Evolutionary conservation across 495 filamentous ascomycete genomes (phyloP), one percentile per base, ranked within the genome.

Genomic region (Sphaerosporella brunnea): DNA sequence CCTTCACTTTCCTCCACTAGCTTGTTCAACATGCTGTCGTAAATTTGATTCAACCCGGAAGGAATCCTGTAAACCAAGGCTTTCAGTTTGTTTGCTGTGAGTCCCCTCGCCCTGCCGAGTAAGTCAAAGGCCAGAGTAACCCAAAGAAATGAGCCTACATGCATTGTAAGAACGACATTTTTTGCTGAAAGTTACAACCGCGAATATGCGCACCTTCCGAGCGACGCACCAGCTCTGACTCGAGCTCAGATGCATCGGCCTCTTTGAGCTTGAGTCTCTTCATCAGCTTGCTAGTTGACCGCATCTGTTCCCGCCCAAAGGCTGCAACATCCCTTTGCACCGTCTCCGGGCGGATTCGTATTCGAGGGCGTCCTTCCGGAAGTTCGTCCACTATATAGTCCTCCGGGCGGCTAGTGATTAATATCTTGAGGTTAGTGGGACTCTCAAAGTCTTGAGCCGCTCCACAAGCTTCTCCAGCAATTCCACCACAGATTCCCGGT

Each of bases 51-150:
- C 21, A 44, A n/a, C 21, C 40, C 40, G 3, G 40, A 25, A 5
- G 40, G 40, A 44, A 44, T 19, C 26, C 15, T 26, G 18, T 25
- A 18, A 24, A 44, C 26, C 18, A 44, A 13, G 19, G 9, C 26
- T 26, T 44, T 44, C 8, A 44, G 15, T n/a, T 16, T 44, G 15
- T 44, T 44, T 44, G 40, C 26, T 15, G 40, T 44, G 11, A 44
- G 21, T 5, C 40, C 40, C 13, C 40, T 21, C 9, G 19, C 16
- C 21, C 26, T 44, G 10, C 26, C 40, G 5, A 26, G 21, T 13
- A 24, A 21, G 5, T 44, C 40, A 21, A 44, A 18, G 15, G 40
- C 18, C 10, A 44, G 26, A 18, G 23, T 44, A 15, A 26, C 40
- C 40, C 40, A 44, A n/a, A 44, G 26, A 15, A 25, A 44, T 23